phyloP scores from a whole-genome alignment of 2,329 filamentous ascomycete species.

The Microsporum audouinii region DNA sequence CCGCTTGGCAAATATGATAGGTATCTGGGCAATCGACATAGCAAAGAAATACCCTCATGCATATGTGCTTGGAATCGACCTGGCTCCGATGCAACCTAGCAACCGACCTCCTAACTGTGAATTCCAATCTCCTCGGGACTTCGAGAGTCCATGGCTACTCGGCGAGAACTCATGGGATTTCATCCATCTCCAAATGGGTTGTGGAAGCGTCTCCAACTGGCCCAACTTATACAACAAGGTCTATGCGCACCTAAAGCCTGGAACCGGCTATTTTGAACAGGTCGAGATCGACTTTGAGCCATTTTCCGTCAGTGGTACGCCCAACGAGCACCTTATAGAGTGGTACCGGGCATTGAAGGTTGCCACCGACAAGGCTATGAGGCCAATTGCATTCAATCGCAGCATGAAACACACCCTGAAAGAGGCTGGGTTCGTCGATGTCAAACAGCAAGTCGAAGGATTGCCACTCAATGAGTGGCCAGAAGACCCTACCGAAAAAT shows the following conservation, averaged over 20 bases:
- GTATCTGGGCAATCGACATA: constrained; percentile 68
- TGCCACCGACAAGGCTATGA: constrained; percentile 54
- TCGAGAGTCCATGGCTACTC: constrained; percentile 63
- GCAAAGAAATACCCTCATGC: constrained; percentile 54
- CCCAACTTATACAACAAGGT: constrained; percentile 59
- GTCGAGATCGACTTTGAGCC: constrained; percentile 79
- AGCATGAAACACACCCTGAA: constrained; percentile 51
- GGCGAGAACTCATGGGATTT: constrained; percentile 64
- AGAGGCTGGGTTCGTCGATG: constrained; percentile 65
- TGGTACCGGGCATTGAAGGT: constrained; percentile 61
- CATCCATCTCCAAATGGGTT: constrained; percentile 69
- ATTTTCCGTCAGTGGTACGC: constrained; percentile 44
- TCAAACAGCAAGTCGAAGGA: constrained; percentile 57
- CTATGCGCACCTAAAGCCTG: constrained; percentile 63
- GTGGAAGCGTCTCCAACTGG: constrained; percentile 70
- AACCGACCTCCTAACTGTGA: constrained; percentile 61
- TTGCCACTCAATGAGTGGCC: constrained; percentile 68
- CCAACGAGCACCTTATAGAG: constrained; percentile 42
- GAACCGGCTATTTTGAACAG: constrained; percentile 67
- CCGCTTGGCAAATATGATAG: constrained; percentile 2
- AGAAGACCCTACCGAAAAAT: constrained; percentile 50
- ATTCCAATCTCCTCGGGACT: constrained; percentile 59
- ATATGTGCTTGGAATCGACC: constrained; percentile 51
- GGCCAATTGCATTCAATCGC: constrained; percentile 53
- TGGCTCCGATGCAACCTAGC: constrained; percentile 50